Base-by-base conservation (phyloP, 1,284 basidiomycete species). In the Moesziomyces sp. region DNA sequence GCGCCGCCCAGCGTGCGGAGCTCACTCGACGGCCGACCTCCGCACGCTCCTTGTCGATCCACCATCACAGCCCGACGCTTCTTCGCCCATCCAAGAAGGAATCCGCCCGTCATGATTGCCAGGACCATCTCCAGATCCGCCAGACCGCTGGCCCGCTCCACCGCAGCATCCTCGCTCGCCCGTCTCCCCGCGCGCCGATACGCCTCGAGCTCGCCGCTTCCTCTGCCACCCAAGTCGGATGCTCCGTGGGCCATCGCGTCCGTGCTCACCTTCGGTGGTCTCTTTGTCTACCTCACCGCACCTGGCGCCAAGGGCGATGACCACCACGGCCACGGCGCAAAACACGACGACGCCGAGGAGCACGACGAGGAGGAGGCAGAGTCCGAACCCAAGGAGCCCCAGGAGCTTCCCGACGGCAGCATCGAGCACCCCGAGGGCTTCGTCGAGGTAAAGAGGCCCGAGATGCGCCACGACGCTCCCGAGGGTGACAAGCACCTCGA, bases 211-310 rank as follows among this genome's bases (percentile, higher is more conserved):
- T 43, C 62, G 18, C 38, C 58, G 21, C 14, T 34, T 14, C 26
- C 56, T 24, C 26, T 54, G 30, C 34, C 58, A 21, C 11, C 26
- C n/a, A 65, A 62, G 45, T 60, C 51, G 34, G 76, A 77, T 45
- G 54, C 69, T 16, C 68, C 72, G 46, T 77, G 76, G 76, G 72
- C 72, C 42, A 67, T 77, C 49, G 63, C 64, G 30, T 77, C 76
- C 18, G 72, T 69, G 35, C 11, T 77, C 56, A 60, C 59, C 34
- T 77, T 77, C 46, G 76, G 76, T 23, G 55, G 68, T 53, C 61
- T 72, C 38, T 77, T 77, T 44, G 57, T 77, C 65, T 77, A 77
- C 60, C 53, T 74, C 45, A 73, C 70, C 51, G 59, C 70, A 45
- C 70, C 70, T 19, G 64, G 69, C 23, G n/a, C 49, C 44, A 66